Conservation (phyloP, 148 eudicot genomes). For the Chenopodium album region DNA sequence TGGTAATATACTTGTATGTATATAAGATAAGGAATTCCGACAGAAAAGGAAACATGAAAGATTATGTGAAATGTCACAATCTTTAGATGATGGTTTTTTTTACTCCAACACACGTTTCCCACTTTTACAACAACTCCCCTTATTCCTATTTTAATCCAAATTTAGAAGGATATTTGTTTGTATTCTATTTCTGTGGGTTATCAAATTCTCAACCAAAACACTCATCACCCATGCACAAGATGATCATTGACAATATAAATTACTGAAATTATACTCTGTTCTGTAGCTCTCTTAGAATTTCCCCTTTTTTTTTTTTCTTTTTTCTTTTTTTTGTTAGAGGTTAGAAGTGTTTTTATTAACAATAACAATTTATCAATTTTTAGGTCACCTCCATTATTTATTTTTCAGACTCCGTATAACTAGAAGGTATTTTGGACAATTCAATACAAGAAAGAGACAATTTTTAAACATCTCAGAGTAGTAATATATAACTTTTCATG, state of each 20-base stretch:
- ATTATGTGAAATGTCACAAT: conserved; percentile 25
- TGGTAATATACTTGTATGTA: conserved; percentile 1
- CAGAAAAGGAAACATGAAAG: neutral
- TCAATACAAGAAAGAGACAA: neutral
- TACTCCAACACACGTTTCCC: conserved; percentile 27
- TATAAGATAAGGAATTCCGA: conserved; percentile 12
- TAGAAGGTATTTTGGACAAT: neutral
- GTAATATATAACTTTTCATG: neutral
- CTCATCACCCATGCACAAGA: neutral
- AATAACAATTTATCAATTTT: no score
- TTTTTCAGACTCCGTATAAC: neutral
- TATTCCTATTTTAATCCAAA: neutral
- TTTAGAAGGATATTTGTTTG: neutral
- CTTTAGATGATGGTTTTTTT: conserved; percentile 23
- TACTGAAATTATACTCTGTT: neutral
- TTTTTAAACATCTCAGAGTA: neutral
- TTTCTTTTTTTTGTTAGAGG: neutral
- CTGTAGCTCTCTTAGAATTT: neutral
- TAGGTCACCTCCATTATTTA: neutral
- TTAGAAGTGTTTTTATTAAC: neutral
- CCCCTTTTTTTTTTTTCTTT: neutral
- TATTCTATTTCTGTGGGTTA: conserved; percentile 9
- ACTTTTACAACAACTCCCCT: conserved; percentile 19
- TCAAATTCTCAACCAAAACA: conserved; percentile 18
- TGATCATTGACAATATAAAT: neutral